A percentile compares a stretch with the other conserved stretches of the same genome.
phyloP scores from a whole-genome alignment of 2,329 filamentous ascomycete genomes.

The Microsporum ferrugineum region DNA sequence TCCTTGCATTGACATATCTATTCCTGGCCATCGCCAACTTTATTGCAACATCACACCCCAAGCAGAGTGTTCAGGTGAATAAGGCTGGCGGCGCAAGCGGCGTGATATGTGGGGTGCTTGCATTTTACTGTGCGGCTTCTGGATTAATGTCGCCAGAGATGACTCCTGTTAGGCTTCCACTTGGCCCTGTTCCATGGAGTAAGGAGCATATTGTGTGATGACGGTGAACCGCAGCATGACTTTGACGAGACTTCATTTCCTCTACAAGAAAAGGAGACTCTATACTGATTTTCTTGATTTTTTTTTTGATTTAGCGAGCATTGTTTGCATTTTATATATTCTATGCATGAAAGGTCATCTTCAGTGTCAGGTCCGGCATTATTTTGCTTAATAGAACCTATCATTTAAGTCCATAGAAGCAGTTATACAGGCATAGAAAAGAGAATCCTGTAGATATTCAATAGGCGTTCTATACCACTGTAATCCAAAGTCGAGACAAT shows the following conservation, averaged over 20 bases:
- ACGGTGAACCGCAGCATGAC: background rate
- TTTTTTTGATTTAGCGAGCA: background rate
- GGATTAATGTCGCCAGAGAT: constrained; percentile 35
- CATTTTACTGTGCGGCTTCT: constrained; percentile 34
- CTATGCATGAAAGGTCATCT: background rate
- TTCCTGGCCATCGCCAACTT: constrained; percentile 46
- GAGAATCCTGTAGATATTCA: no score
- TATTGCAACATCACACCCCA: constrained; percentile 28
- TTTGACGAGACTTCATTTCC: background rate
- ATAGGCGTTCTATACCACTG: no score
- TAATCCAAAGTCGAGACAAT: no score
- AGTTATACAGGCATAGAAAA: no score
- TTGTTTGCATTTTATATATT: background rate
- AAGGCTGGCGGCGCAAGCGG: constrained; percentile 32
- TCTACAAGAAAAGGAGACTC: background rate
- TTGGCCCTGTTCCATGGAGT: constrained; percentile 25
- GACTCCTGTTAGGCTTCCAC: constrained; percentile 33
- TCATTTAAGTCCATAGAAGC: no score
- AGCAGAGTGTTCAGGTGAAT: constrained; percentile 37
- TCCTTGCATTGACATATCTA: constrained; percentile 48
- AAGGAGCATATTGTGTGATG: constrained; percentile 1
- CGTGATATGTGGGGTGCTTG: constrained; percentile 27
- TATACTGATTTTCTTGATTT: background rate
- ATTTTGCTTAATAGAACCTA: no score
- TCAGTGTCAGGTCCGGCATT: no score